Base-by-base conservation (phyloP, 176 grass and related monocot genomes). In the Oryza brachyantha region DNA sequence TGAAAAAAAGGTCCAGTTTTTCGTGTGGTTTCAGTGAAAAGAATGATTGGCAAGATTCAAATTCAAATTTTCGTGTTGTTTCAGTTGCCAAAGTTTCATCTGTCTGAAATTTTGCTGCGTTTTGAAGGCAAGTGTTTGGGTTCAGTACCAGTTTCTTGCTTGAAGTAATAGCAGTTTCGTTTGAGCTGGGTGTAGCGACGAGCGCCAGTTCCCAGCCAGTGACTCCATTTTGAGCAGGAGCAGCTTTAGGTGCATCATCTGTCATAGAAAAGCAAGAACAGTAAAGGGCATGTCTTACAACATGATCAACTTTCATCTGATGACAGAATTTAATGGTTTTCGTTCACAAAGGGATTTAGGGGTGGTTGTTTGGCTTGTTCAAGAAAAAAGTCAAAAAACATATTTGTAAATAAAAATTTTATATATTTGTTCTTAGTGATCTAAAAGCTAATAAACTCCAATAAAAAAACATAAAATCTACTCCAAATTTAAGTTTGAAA, bases 191-290 rank as follows among this genome's bases (percentile, higher is more conserved):
- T 22, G 92, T 72, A 1, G 96, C 96, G 25, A 99, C 92, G 55
- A 99, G 92, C 32, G 96, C 92, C 68, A 99, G 86, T 64, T 99
- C 96, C 96, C 96, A 99, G 80, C 96, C 96, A 10, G 96, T 93
- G 72, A 80, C 85, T 87, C 92, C 96, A 77, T 96, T 89, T 66
- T 93, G 81, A 32, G 85, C 19, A 19, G 96, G 57, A 71, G 96
- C 85, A 60, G 78, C 62, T 72, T 64, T 61, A 25, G 88, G 84
- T 73, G 48, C 92, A 61, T 82, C 86, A 69, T 99, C 96, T 99
- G 84, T 81, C 79, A 81, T 50, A 70, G 6, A 24, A 13, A 69
- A 32, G 3, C 62, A 73, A 79, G 24, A 72, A 79, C 19, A 38
- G 0, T 52, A 22, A 46, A 86, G 37, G 3, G 3, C 13, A 14